Conservation (phyloP, 2,329 filamentous ascomycete genomes). For the Penicillium sp. region DNA sequence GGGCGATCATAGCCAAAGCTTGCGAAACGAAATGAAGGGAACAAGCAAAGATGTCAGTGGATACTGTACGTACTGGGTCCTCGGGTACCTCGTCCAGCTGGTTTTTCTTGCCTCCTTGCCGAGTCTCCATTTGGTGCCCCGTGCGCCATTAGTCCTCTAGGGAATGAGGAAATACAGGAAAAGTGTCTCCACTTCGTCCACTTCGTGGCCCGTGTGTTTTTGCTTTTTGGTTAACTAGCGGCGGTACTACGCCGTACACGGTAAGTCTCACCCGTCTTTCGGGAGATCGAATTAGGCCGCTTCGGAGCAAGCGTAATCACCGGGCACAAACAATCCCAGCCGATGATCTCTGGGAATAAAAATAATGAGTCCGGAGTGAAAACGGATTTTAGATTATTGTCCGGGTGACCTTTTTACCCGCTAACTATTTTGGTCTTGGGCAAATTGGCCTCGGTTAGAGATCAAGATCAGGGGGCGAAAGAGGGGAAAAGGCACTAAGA, state of each 20-base stretch:
- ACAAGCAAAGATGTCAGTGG: slow-evolving; percentile 6
- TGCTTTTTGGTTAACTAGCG: neutral
- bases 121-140: slow-evolving; percentile 14
- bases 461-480: neutral
- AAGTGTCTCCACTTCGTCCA: slow-evolving; percentile 19
- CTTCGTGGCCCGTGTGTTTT: slow-evolving; percentile 16
- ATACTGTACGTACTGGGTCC: neutral
- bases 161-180: neutral
- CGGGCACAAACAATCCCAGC: neutral
- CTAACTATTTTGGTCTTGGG: neutral
- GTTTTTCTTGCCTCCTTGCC: slow-evolving; percentile 7
- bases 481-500: neutral
- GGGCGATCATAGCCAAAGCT: neutral
- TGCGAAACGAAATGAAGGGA: neutral
- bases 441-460: neutral
- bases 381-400: neutral
- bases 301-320: neutral
- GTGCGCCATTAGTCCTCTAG: slow-evolving; percentile 7
- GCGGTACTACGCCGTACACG: slow-evolving; percentile 20
- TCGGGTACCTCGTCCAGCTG: slow-evolving; percentile 10
- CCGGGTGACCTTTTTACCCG: neutral
- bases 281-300: slow-evolving; percentile 20
- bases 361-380: no score
- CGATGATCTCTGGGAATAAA: slow-evolving; percentile 3
- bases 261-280: slow-evolving; percentile 26